Base-by-base conservation (phyloP, 192 early-diverging fungal genomes). In the Linnemannia elongata region DNA sequence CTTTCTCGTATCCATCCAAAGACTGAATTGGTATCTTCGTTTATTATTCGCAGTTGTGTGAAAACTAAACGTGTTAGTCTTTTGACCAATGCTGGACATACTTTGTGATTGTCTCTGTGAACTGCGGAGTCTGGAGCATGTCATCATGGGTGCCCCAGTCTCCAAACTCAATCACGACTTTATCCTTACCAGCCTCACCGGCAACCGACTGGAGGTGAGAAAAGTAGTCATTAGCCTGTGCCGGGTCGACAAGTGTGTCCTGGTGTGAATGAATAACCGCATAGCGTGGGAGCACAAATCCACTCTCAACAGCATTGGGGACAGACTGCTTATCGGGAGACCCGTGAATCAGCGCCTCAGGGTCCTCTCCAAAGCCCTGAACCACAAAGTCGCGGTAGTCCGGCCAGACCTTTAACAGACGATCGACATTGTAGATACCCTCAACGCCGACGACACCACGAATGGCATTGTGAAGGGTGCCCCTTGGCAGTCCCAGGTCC, bases 361-460 rank as follows among this genome's bases (percentile, higher is more conserved):
- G 74, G 74, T 92, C 88, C 6, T 69, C 38, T 2, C 89, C 87
- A 88, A 98, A 98, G 22, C 94, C 96, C 78, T 90, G 90, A 5
- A 90, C 81, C 39, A 98, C 89, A 83, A 97, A 97, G 66, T 94
- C 94, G 18, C 79, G 55, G 81, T 97, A 97, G 12, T 74, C 73
- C 6, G 96, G 96, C 75, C 92, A 96, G 17, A 76, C 88, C 33
- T 85, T 77, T 18, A 97, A 72, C 39, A 98, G 83, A 1, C 78
- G 76, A 20, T 93, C 92, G 35, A 97, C 90, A 71, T 97, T 93
- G 89, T 97, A 98, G 80, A 98, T 96, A 2, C 97, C 97, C 80
- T 96, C 94, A 0, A 96, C 91, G 3, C 96, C 96, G 30, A 97
- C 42, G 2, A 95, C 91, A 38, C 96, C 95, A 7, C 77, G 35